Evolutionary conservation across 2,329 filamentous ascomycete species (phyloP), one percentile per base, ranked within the genome.

Genomic region (Dactylellina parvicollis): DNA sequence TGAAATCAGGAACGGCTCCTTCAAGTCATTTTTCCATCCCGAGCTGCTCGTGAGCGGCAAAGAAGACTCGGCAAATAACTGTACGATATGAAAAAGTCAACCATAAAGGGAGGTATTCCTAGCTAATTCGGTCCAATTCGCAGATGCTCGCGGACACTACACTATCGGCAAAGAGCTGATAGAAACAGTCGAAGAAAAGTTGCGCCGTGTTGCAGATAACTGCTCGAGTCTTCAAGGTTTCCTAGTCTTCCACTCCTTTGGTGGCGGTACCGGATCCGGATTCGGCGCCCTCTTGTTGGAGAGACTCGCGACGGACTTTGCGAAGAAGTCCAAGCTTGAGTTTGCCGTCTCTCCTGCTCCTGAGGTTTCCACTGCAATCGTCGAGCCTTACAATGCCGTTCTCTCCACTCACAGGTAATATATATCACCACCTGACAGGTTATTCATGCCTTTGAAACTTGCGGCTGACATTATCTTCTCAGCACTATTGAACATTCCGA

Each of bases 21-120:
- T 88, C 81, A 84, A 86, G 76, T 83, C 86, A 76, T 83, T 89
- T 59, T 89, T 88, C 82, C 87, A 89, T 80, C 87, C 87, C 18
- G 87, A 89, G 79, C 82, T 87, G 76, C 82, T 89, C 81, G 86
- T 89, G 77, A 88, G 85, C 79, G 87, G 87, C 77, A 89, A 89
- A 81, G 87, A 89, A 79, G 87, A 89, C 82, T 87, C 87, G 71
- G 87, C 87, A 77, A 89, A 89, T 80, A 89, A 89, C 81, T 89
- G 85, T 86, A 80, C 59, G 82, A 55, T 38, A 52, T 38, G 52
- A 76, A 78, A 75, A 79, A 47, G 10, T 14, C 12, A 30, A 12
- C 4, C 14, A 8, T 42, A 26, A 36, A 22, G 1, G 8, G 18
- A 20, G 42, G 8, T 28, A 4, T 32, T 24, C 14, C 18, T 46